These are phyloP conservation scores for Epichloe sylvatica DNA, from an alignment of 2,329 filamentous ascomycete genomes.

Conservation along the genomic window DNA sequence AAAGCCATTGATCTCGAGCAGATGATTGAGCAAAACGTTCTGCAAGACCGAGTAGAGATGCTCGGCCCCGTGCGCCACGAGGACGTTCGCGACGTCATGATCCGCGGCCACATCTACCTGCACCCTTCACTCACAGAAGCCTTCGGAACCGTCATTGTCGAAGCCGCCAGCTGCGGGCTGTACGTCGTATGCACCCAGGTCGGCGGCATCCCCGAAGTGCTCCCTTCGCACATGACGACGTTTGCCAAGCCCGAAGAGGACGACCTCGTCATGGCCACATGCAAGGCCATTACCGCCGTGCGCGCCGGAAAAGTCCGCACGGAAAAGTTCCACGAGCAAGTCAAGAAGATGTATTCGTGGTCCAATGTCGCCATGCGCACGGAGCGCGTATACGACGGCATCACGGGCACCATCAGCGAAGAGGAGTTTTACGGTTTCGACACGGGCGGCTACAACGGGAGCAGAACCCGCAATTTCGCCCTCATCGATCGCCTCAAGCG, in stretches of 20 bases:
- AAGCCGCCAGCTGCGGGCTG: conserved; percentile 86
- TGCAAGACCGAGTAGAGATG: conserved; percentile 88
- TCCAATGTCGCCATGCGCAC: conserved; percentile 87
- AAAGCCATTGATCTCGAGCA: conserved; percentile 97
- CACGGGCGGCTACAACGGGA: conserved; percentile 52
- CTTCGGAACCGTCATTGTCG: conserved; percentile 94
- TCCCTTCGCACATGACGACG: conserved; percentile 92
- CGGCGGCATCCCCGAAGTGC: conserved; percentile 89
- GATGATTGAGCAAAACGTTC: conserved; percentile 88
- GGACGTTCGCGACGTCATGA: conserved; percentile 94
- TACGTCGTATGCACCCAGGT: conserved; percentile 96
- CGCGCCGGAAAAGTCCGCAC: conserved; percentile 78
- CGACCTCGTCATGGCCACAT: conserved; percentile 79
- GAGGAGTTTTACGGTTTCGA: conserved; percentile 81
- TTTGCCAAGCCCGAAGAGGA: conserved; percentile 96
- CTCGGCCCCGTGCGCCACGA: conserved; percentile 87
- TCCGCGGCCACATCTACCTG: conserved; percentile 88
- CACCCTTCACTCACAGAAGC: conserved; percentile 92
- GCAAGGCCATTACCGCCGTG: conserved; percentile 73
- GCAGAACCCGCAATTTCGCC: conserved; percentile 70
- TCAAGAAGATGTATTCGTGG: conserved; percentile 98
- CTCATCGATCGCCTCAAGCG: conserved; percentile 89
- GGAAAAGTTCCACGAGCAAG: conserved; percentile 90
- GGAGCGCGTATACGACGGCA: conserved; percentile 88
- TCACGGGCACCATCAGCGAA: conserved; percentile 72